Conservation (phyloP, 768 basidiomycete species). For the Podaxis carcinomalis region DNA sequence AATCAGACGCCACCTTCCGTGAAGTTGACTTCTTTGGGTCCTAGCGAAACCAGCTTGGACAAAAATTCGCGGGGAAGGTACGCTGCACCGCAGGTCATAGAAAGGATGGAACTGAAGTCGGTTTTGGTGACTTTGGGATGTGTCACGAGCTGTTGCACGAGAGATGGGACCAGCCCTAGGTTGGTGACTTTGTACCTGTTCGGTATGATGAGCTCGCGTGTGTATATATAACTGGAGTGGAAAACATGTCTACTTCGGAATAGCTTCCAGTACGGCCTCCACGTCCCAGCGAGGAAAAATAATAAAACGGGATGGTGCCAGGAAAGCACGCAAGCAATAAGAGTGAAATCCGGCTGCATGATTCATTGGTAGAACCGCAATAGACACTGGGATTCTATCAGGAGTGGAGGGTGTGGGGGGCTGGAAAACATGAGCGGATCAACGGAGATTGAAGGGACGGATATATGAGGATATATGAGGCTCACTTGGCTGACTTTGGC, state of each 20-base stretch:
- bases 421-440: constrained; percentile 19
- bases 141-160: constrained; percentile 59
- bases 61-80: constrained; percentile 56
- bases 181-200: constrained; percentile 49
- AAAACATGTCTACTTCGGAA: constrained; percentile 46
- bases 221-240: background rate
- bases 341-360: constrained; percentile 58
- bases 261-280: constrained; percentile 42
- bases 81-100: constrained; percentile 52
- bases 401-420: constrained; percentile 34
- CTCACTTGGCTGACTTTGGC: constrained; percentile 35
- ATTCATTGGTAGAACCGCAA: constrained; percentile 63
- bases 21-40: constrained; percentile 28
- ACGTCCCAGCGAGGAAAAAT: constrained; percentile 58
- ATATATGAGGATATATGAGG: constrained; percentile 7
- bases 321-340: constrained; percentile 42
- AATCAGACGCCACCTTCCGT: constrained; percentile 37
- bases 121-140: constrained; percentile 41
- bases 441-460: background rate
- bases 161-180: constrained; percentile 53
- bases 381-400: constrained; percentile 37
- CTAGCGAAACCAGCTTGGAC: constrained; percentile 29
- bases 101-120: constrained; percentile 48
- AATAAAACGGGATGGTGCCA: constrained; percentile 42
- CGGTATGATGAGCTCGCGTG: background rate